Evolutionary conservation across 345 rosid genomes (phyloP).

Genomic region (Moricandia arvensis): DNA sequence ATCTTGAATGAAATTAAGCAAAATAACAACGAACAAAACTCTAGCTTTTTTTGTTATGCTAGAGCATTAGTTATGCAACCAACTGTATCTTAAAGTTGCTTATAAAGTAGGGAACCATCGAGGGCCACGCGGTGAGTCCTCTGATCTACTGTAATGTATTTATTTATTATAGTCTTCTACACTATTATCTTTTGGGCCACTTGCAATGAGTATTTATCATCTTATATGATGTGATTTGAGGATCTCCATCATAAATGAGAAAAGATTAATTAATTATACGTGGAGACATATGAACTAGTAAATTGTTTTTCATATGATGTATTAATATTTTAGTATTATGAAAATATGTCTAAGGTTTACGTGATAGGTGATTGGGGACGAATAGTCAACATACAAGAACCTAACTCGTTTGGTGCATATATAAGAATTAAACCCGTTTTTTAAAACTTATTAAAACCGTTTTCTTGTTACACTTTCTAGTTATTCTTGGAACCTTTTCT

Average conservation of each 20-base stretch:
- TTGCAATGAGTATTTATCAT: not conserved
- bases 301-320: not conserved
- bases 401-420: not conserved
- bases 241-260: slow-evolving; percentile 23
- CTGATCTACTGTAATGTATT: not conserved
- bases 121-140: not conserved
- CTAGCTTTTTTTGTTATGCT: not conserved
- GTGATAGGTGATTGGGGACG: slow-evolving; percentile 22
- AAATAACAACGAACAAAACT: not conserved
- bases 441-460: not conserved
- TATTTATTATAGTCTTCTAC: not conserved
- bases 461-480: not conserved
- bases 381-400: slow-evolving; percentile 24
- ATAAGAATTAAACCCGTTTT: not conserved
- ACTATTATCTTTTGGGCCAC: not conserved
- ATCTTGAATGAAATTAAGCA: not conserved
- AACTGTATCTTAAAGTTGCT: slow-evolving; percentile 1
- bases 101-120: not conserved
- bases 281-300: slow-evolving; percentile 9
- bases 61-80: not conserved
- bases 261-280: not conserved
- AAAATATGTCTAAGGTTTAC: slow-evolving; percentile 11
- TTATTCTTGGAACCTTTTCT: not conserved
- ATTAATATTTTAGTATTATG: not conserved
- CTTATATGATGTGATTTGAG: slow-evolving; percentile 7